These are phyloP conservation scores for Amanita polypyramis DNA, from an alignment of 768 basidiomycete genomes.

Conservation along the genomic window DNA sequence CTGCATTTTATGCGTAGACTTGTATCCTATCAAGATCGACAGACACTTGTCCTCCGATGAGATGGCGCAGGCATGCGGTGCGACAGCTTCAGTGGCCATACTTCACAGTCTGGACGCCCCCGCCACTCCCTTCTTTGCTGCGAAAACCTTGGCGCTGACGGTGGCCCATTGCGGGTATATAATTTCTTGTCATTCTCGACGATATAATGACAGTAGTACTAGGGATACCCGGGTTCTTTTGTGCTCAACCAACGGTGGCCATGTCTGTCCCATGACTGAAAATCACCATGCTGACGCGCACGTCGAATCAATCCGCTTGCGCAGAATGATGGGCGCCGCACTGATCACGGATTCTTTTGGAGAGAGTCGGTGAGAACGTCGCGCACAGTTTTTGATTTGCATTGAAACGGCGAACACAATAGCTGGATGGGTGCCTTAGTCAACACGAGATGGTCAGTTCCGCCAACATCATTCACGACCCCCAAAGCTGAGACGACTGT, in stretches of 20 bases:
- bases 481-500: slow-evolving; percentile 5
- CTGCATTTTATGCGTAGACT: slow-evolving; percentile 13
- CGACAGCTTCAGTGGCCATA: slow-evolving; percentile 84
- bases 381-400: not conserved
- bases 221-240: slow-evolving; percentile 89
- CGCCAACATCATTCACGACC: not conserved
- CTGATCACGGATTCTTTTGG: slow-evolving; percentile 92
- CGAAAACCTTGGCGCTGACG: slow-evolving; percentile 66
- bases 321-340: slow-evolving; percentile 84
- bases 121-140: slow-evolving; percentile 72
- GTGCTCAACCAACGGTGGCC: slow-evolving; percentile 62
- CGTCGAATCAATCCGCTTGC: slow-evolving; percentile 73
- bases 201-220: not conserved
- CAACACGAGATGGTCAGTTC: slow-evolving; percentile 75
- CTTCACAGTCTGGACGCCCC: slow-evolving; percentile 86
- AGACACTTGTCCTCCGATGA: slow-evolving; percentile 58
- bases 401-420: slow-evolving; percentile 5
- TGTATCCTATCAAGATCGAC: slow-evolving; percentile 45
- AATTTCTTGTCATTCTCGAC: not conserved
- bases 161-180: slow-evolving; percentile 88
- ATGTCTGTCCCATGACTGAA: slow-evolving; percentile 82
- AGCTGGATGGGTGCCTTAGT: slow-evolving; percentile 95
- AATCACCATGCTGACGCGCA: slow-evolving; percentile 92
- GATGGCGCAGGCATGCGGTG: slow-evolving; percentile 69
- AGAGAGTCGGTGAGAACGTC: slow-evolving; percentile 57